Evolutionary conservation across 495 filamentous ascomycete species (phyloP).

Genomic region (Chaetomium cochliodes): DNA sequence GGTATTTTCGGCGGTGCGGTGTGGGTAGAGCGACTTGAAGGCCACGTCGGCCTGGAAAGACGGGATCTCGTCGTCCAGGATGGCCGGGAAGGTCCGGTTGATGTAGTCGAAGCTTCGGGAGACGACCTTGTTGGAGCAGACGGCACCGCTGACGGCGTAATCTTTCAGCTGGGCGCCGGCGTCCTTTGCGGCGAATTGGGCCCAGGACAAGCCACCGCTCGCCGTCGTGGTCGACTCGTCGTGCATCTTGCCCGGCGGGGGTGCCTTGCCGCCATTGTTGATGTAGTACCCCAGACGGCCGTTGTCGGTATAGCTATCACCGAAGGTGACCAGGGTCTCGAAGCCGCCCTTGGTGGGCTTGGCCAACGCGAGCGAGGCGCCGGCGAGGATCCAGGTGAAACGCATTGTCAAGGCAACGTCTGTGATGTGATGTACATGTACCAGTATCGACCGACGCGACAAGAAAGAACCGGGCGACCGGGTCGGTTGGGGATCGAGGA

Average conservation of each 20-base stretch:
- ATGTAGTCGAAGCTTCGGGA: slow-evolving; percentile 51
- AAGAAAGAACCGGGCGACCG: neutral
- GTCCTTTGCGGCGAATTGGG: slow-evolving; percentile 57
- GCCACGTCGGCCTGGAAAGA: slow-evolving; percentile 63
- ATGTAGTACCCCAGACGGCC: slow-evolving; percentile 61
- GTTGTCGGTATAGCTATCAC: slow-evolving; percentile 76
- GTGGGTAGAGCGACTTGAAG: slow-evolving; percentile 51
- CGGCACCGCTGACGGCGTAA: slow-evolving; percentile 69
- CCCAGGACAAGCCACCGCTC: slow-evolving; percentile 67
- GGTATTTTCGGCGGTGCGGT: slow-evolving; percentile 54
- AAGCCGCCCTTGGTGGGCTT: slow-evolving; percentile 27
- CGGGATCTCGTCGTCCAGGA: slow-evolving; percentile 65
- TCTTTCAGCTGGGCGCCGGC: slow-evolving; percentile 63
- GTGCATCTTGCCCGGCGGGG: slow-evolving; percentile 57
- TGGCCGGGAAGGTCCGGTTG: slow-evolving; percentile 56
- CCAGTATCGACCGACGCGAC: neutral
- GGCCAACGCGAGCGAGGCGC: slow-evolving; percentile 26
- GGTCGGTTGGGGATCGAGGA: neutral
- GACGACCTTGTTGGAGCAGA: slow-evolving; percentile 66
- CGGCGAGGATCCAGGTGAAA: slow-evolving; percentile 29
- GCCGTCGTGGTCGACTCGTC: slow-evolving; percentile 49
- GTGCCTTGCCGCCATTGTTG: slow-evolving; percentile 54
- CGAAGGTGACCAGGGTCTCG: slow-evolving; percentile 51
- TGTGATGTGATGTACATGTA: slow-evolving; percentile 1
- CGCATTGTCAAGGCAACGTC: slow-evolving; percentile 26